Base-by-base conservation (phyloP, 1,139 yeast species). In the Debaryomyces coudertii region DNA sequence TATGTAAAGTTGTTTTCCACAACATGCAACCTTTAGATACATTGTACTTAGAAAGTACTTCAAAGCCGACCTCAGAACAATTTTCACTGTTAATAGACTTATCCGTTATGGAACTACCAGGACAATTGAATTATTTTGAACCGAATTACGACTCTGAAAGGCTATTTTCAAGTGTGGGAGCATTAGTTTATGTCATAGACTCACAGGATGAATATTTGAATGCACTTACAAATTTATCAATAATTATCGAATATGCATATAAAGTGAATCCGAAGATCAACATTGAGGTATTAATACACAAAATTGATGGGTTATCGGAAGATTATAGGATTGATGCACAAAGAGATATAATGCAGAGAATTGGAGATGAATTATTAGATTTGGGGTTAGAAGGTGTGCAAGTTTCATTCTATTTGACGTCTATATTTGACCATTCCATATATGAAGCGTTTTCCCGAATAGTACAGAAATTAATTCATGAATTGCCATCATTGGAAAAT, bases 1-100 rank as follows among this genome's bases (percentile, higher is more conserved):
- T 92, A 29, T 86, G 97, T 60, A 90, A 92, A 64, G 98, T 93
- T 20, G 96, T 93, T 2, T 93, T 93, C 67, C 96, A 93, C 62
- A 88, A 90, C 62, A 90, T 95, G 96, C 97, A 90, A 61, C 98
- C 99, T 1, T 71, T 92, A 50, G 98, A 93, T 60, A 92, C 98
- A 0, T 66, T 92, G 38, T 93, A 92, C 60, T 72, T 93, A 44
- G 99, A 93, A 58, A 84, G 93, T 49, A 93, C 99, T 0, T 80
- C 95, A 4, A 87, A 85, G 55, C 97, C 97, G 1, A 87, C 95
- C 11, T 79, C 86, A 20, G 93, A 87, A 54, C 87, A 82, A 56
- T 83, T 84, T 55, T 77, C 83, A 27, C 88, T 96, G 7, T 74
- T 93, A 47, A 88, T 92, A 37, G 95, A 90, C 61, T 73, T 93